Percentiles rank a stretch among this genome's conserved stretches.
These are phyloP conservation scores for Rhynchospora tenuis DNA, from an alignment of 176 grass and related monocot genomes.

Conservation along the genomic window DNA sequence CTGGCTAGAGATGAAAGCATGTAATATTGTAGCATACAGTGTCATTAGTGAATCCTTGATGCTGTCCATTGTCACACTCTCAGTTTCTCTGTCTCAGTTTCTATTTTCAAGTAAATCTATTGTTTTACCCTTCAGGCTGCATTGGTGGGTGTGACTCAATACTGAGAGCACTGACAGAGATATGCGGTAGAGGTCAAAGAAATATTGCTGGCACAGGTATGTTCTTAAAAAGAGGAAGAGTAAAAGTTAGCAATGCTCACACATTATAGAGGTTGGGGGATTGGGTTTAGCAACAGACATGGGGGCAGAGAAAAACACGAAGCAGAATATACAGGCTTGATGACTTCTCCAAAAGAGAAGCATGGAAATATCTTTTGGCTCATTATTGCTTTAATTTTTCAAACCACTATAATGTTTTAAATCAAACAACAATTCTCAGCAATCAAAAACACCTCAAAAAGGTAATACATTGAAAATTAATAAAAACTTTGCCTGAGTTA, in stretches of 20 bases:
- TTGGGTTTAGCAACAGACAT: background rate
- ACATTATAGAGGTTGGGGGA: background rate
- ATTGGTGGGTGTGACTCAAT: conserved; percentile 82
- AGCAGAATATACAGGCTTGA: background rate
- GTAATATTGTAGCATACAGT: background rate
- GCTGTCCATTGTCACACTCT: background rate
- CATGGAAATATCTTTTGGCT: too few relatives aligned
- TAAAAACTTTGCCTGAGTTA: background rate
- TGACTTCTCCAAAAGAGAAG: background rate
- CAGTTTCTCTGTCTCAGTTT: background rate
- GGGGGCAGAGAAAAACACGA: background rate
- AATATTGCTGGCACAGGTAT: conserved; percentile 53
- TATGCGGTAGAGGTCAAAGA: conserved; percentile 60
- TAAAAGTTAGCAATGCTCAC: background rate
- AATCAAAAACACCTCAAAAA: background rate
- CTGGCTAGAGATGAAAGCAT: background rate
- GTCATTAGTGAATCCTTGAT: background rate
- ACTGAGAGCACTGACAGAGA: conserved; percentile 74
- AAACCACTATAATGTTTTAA: too few relatives aligned
- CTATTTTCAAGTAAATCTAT: conserved; percentile 5
- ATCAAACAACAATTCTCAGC: too few relatives aligned
- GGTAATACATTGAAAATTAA: background rate
- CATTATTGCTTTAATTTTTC: too few relatives aligned
- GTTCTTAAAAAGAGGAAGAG: background rate
- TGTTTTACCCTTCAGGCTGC: conserved; percentile 54